Percentiles rank a stretch among this genome's conserved stretches.
Conservation (phyloP, 768 basidiomycete species). For the Psilocybe cubensis region DNA sequence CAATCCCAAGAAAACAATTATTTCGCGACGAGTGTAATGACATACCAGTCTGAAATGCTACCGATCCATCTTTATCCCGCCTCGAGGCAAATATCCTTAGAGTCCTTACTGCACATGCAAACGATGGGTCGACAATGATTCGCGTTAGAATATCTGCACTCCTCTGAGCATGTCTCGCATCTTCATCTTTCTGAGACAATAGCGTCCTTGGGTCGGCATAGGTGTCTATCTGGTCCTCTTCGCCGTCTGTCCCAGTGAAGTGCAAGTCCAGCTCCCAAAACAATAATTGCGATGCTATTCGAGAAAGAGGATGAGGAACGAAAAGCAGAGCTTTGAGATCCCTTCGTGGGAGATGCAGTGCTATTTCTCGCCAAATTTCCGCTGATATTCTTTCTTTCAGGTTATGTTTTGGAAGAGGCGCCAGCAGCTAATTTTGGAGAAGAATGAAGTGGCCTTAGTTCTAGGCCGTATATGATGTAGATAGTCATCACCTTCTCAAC, state of each 20-base stretch:
- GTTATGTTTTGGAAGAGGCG: constrained; percentile 39
- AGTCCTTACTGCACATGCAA: constrained; percentile 60
- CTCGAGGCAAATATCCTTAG: constrained; percentile 61
- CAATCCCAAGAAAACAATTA: neutral
- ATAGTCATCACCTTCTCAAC: constrained; percentile 55
- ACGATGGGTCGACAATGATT: constrained; percentile 61
- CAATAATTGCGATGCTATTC: constrained; percentile 68
- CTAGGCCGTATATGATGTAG: constrained; percentile 1
- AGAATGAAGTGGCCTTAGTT: neutral
- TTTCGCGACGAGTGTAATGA: neutral
- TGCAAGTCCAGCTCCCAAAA: constrained; percentile 69
- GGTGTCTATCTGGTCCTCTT: constrained; percentile 18
- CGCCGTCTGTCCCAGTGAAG: constrained; percentile 44
- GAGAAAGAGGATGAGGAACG: constrained; percentile 68
- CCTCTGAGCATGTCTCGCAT: constrained; percentile 60
- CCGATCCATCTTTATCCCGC: constrained; percentile 48
- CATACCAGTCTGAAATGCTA: constrained; percentile 68
- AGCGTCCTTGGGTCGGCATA: constrained; percentile 20
- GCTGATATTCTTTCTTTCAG: constrained; percentile 60
- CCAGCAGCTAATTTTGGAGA: constrained; percentile 33
- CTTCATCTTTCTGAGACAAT: constrained; percentile 33
- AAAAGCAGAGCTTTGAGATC: constrained; percentile 69
- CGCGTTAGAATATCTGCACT: constrained; percentile 74
- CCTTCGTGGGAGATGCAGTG: constrained; percentile 58
- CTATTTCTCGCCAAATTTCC: constrained; percentile 77